A percentile compares a stretch with the other conserved stretches of the same genome.
These are phyloP conservation scores for Phytophthora pistaciae DNA, from an alignment of 352 stramenopile species.

Conservation along the genomic window DNA sequence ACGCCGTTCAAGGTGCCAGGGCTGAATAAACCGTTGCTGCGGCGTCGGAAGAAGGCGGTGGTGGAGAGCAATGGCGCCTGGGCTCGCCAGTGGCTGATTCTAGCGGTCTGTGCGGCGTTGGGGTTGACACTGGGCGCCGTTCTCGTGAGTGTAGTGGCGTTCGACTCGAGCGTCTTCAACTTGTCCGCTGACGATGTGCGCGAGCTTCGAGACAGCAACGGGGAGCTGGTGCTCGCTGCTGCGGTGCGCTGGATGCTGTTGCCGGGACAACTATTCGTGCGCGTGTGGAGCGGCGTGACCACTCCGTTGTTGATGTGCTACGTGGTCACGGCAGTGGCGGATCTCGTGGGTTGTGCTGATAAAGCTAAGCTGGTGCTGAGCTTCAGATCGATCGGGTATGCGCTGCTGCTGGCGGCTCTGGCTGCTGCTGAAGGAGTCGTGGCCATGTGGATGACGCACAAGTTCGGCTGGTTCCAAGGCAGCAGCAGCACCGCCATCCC, in stretches of 20 bases:
- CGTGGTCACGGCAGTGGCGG: constrained; percentile 46
- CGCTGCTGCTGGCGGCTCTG: constrained; percentile 43
- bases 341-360: constrained; percentile 51
- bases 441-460: constrained; percentile 38
- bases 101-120: constrained; percentile 38
- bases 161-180: constrained; percentile 38
- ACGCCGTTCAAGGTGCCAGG: constrained; percentile 28
- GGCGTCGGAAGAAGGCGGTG: constrained; percentile 16
- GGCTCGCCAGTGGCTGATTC: constrained; percentile 34
- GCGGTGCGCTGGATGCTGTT: constrained; percentile 51
- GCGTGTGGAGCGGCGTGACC: constrained; percentile 52
- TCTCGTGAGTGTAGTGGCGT: constrained; percentile 35
- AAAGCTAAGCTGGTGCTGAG: constrained; percentile 46
- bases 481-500: constrained; percentile 1
- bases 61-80: constrained; percentile 17
- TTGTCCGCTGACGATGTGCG: constrained; percentile 28
- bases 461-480: constrained; percentile 37
- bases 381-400: constrained; percentile 41
- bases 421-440: constrained; percentile 47
- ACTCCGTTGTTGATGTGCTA: constrained; percentile 62
- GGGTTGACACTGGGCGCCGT: constrained; percentile 47
- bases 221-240: constrained; percentile 35
- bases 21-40: constrained; percentile 28
- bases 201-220: constrained; percentile 35
- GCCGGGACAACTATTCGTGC: constrained; percentile 54